phyloP scores from a whole-genome alignment of 495 filamentous ascomycete genomes.

The Margaritispora aquatica region DNA sequence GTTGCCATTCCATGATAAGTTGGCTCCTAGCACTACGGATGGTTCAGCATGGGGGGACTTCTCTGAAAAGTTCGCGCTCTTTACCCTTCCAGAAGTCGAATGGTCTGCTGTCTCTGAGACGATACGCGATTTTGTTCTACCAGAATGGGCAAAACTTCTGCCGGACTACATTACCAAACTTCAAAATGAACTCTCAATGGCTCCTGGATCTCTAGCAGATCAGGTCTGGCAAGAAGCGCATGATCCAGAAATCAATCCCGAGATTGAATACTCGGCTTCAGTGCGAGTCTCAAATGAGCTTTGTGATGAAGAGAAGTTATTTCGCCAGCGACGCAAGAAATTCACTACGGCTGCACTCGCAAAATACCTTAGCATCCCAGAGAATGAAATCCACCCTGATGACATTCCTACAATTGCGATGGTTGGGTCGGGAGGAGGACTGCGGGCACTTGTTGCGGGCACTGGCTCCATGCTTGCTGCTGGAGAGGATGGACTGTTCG shows the following conservation, averaged over 20 bases:
- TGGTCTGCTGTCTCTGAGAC: conserved; percentile 57
- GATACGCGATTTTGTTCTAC: conserved; percentile 64
- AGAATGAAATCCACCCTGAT: conserved; percentile 78
- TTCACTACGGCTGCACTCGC: conserved; percentile 67
- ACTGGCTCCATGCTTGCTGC: conserved; percentile 76
- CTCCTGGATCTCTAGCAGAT: conserved; percentile 78
- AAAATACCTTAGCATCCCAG: conserved; percentile 69
- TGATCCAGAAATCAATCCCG: conserved; percentile 75
- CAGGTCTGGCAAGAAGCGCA: conserved; percentile 91
- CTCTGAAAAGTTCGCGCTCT: conserved; percentile 48
- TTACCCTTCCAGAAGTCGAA: conserved; percentile 46
- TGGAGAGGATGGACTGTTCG: conserved; percentile 79
- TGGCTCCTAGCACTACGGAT: not conserved
- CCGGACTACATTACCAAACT: conserved; percentile 78
- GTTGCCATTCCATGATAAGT: conserved; percentile 10
- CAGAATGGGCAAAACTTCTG: conserved; percentile 72
- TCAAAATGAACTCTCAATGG: conserved; percentile 79
- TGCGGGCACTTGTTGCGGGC: conserved; percentile 85
- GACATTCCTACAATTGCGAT: conserved; percentile 91
- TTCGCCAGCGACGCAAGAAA: conserved; percentile 55
- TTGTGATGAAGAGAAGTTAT: conserved; percentile 75
- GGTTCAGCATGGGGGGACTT: conserved; percentile 54
- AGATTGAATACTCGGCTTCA: conserved; percentile 69
- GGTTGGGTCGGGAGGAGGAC: conserved; percentile 86
- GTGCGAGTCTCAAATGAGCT: conserved; percentile 81